phyloP scores from a whole-genome alignment of 2,329 filamentous ascomycete species.

The Phialophora expanda region DNA sequence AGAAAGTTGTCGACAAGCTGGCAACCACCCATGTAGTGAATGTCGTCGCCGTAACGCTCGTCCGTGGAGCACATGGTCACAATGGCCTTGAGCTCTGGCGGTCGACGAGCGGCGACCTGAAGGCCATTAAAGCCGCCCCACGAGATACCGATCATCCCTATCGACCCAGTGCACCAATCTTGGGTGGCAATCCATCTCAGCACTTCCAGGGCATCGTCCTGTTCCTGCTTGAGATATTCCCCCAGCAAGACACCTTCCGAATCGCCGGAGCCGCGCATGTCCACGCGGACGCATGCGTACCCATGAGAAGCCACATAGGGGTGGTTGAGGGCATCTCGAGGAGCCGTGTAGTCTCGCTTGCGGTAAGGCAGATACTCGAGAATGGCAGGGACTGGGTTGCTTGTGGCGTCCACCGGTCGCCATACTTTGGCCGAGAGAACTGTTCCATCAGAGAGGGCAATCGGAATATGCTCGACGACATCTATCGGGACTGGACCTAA shows the following conservation, averaged over 20 bases:
- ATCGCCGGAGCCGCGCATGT: slow-evolving; percentile 28
- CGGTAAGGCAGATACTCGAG: slow-evolving; percentile 29
- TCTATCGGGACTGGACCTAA: slow-evolving; percentile 17
- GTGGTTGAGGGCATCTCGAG: slow-evolving; percentile 23
- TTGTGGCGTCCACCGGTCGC: slow-evolving; percentile 15
- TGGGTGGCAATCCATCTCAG: no score
- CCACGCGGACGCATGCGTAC: slow-evolving; percentile 27
- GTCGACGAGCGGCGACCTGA: slow-evolving; percentile 23
- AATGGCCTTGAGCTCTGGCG: slow-evolving; percentile 22
- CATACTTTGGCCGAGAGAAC: slow-evolving; percentile 3
- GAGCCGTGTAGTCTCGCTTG: slow-evolving; percentile 26
- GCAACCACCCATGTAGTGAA: slow-evolving; percentile 25
- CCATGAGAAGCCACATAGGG: slow-evolving; percentile 25
- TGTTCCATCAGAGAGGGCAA: slow-evolving; percentile 13
- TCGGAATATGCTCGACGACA: slow-evolving; percentile 20
- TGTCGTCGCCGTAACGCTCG: slow-evolving; percentile 26
- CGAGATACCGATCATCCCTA: no score
- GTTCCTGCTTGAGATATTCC: slow-evolving; percentile 12
- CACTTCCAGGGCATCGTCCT: no score
- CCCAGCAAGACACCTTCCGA: slow-evolving; percentile 26
- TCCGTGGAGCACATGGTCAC: slow-evolving; percentile 25
- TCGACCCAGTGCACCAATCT: no score
- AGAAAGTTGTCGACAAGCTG: slow-evolving; percentile 27
- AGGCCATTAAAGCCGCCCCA: background rate
- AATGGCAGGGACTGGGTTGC: slow-evolving; percentile 21